phyloP scores from a whole-genome alignment of 495 filamentous ascomycete genomes.

The Platismatia glauca region DNA sequence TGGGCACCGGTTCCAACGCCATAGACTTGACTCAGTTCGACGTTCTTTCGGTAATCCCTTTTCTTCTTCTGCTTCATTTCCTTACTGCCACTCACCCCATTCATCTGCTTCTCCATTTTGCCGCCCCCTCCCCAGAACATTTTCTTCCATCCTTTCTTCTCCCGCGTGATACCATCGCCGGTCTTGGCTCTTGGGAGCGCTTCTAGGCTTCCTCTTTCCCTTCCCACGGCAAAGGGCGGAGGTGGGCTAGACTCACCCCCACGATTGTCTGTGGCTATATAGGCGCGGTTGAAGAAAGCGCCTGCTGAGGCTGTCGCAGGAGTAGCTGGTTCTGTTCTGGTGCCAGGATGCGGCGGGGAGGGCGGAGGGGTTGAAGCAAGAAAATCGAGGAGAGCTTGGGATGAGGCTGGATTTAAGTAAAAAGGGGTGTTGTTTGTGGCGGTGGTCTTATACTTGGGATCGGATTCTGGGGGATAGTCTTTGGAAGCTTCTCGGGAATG shows the following conservation, averaged over 20 bases:
- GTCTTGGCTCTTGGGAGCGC: constrained; percentile 3
- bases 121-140: constrained; percentile 18
- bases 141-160: constrained; percentile 22
- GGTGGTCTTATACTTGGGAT: constrained; percentile 16
- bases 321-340: constrained; percentile 2
- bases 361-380: constrained; percentile 23
- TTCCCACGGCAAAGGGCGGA: constrained; percentile 14
- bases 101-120: constrained; percentile 1
- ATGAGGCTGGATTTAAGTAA: constrained; percentile 25
- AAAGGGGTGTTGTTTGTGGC: constrained; percentile 23
- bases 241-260: constrained; percentile 1
- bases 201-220: constrained; percentile 9
- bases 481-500: constrained; percentile 5
- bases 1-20: background rate
- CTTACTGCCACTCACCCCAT: constrained; percentile 2
- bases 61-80: constrained; percentile 18
- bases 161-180: constrained; percentile 3
- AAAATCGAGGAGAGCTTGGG: constrained; percentile 24
- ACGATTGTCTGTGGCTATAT: background rate
- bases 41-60: background rate
- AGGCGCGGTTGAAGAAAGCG: constrained; percentile 8
- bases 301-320: background rate
- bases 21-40: constrained; percentile 15
- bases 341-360: constrained; percentile 18
- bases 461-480: constrained; percentile 5